phyloP scores from a whole-genome alignment of 2,329 filamentous ascomycete species.

The Exophiala xenobiotica region DNA sequence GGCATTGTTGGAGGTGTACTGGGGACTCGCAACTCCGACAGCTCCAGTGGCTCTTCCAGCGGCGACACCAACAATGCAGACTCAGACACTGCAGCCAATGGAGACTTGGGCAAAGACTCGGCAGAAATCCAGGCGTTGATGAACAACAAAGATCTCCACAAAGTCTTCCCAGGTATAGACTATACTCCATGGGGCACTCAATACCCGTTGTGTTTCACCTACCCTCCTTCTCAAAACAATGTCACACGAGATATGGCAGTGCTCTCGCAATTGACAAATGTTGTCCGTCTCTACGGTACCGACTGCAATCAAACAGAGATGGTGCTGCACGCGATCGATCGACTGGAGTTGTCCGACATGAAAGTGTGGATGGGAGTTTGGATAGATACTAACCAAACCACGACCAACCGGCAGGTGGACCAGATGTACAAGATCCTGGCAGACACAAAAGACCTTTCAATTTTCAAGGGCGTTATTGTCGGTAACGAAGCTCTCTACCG shows the following conservation, averaged over 20 bases:
- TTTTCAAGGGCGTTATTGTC: constrained; percentile 62
- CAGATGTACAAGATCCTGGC: constrained; percentile 86
- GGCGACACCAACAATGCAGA: constrained; percentile 47
- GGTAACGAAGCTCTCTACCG: constrained; percentile 65
- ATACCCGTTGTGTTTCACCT: constrained; percentile 76
- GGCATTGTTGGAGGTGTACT: constrained; percentile 73
- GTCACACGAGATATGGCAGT: constrained; percentile 88
- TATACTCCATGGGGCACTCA: constrained; percentile 91
- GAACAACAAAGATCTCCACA: constrained; percentile 79
- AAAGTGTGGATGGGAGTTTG: constrained; percentile 95
- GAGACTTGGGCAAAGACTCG: constrained; percentile 72
- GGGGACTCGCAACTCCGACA: constrained; percentile 51
- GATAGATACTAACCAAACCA: constrained; percentile 80
- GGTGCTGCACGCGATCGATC: constrained; percentile 78
- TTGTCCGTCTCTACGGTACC: constrained; percentile 85
- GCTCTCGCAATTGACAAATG: constrained; percentile 84
- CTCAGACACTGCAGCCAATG: constrained; percentile 62
- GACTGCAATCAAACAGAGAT: constrained; percentile 98
- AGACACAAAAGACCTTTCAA: constrained; percentile 40
- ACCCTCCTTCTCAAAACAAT: constrained; percentile 88
- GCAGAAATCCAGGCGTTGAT: constrained; percentile 76
- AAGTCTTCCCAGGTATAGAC: constrained; percentile 92
- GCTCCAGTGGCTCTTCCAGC: constrained; percentile 27
- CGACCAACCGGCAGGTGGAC: constrained; percentile 74
- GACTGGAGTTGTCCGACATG: constrained; percentile 68